phyloP scores from a whole-genome alignment of 257 asterid species.

The Linaria vulgaris region DNA sequence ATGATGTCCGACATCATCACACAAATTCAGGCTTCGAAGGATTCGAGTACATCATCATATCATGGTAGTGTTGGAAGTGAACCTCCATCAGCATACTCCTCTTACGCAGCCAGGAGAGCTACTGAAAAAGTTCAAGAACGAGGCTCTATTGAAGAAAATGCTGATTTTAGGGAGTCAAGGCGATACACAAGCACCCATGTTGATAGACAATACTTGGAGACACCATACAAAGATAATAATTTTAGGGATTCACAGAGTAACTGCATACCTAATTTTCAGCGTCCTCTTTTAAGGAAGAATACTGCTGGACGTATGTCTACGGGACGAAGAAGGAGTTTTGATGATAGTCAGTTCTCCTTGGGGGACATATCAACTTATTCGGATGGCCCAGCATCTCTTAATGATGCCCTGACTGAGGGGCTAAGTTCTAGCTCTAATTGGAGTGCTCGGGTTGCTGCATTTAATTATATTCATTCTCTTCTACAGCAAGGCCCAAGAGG shows the following conservation, averaged over 20 bases:
- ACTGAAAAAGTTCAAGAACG: constrained; percentile 75
- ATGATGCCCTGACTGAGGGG: constrained; percentile 89
- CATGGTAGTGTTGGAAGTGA: constrained; percentile 64
- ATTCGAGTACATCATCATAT: constrained; percentile 63
- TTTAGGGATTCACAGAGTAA: constrained; percentile 66
- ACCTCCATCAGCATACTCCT: constrained; percentile 50
- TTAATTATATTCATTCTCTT: constrained; percentile 67
- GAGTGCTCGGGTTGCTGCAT: constrained; percentile 96
- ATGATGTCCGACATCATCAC: constrained; percentile 86
- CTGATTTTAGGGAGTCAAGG: constrained; percentile 72
- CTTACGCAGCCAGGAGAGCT: constrained; percentile 72
- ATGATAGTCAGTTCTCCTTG: constrained; percentile 76
- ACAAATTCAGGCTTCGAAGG: constrained; percentile 94
- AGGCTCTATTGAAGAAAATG: constrained; percentile 64
- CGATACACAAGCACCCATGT: constrained; percentile 53
- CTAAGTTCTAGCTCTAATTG: constrained; percentile 93
- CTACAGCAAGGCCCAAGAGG: constrained; percentile 95
- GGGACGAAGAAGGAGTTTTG: constrained; percentile 85
- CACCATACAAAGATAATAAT: constrained; percentile 65
- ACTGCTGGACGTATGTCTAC: constrained; percentile 80
- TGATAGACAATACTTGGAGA: constrained; percentile 66
- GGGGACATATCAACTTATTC: constrained; percentile 77
- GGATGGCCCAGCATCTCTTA: constrained; percentile 87
- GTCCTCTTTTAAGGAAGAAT: constrained; percentile 89
- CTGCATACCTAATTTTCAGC: constrained; percentile 86